Evolutionary conservation across 2,329 filamentous ascomycete genomes (phyloP).

Genomic region (Xylaria sp.): DNA sequence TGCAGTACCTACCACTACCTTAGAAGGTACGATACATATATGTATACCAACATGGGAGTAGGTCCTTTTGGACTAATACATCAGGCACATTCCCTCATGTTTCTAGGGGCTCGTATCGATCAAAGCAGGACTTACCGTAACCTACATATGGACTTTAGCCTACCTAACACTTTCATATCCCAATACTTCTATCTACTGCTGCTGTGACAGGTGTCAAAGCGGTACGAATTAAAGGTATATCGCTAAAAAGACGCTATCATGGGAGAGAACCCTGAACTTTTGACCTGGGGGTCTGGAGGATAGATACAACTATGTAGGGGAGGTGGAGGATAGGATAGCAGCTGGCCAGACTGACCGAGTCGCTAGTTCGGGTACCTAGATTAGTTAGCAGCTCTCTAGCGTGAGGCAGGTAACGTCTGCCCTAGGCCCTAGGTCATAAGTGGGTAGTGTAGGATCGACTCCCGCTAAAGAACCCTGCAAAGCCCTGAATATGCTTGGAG

Average conservation of each 20-base stretch:
- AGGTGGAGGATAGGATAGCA: not conserved
- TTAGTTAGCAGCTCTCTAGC: not conserved
- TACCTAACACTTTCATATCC: too few relatives aligned
- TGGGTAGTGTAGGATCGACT: conserved; percentile 9
- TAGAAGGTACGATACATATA: not conserved
- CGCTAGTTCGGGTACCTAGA: conserved; percentile 1
- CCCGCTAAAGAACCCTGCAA: conserved; percentile 5
- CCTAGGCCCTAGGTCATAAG: not conserved
- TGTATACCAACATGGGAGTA: too few relatives aligned
- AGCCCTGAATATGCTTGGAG: conserved; percentile 19
- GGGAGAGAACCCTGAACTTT: not conserved
- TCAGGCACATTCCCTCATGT: too few relatives aligned
- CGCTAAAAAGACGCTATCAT: not conserved
- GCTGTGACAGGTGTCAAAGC: too few relatives aligned
- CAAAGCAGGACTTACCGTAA: too few relatives aligned
- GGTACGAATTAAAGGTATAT: too few relatives aligned
- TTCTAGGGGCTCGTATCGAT: too few relatives aligned
- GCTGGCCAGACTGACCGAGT: not conserved
- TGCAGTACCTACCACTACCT: not conserved
- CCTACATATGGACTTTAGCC: too few relatives aligned
- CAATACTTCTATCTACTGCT: too few relatives aligned
- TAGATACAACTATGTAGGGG: too few relatives aligned
- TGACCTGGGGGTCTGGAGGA: not conserved
- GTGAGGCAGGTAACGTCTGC: conserved; percentile 5
- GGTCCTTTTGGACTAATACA: too few relatives aligned